phyloP scores from a whole-genome alignment of 2,329 filamentous ascomycete species.

The Colletotrichum tabaci region DNA sequence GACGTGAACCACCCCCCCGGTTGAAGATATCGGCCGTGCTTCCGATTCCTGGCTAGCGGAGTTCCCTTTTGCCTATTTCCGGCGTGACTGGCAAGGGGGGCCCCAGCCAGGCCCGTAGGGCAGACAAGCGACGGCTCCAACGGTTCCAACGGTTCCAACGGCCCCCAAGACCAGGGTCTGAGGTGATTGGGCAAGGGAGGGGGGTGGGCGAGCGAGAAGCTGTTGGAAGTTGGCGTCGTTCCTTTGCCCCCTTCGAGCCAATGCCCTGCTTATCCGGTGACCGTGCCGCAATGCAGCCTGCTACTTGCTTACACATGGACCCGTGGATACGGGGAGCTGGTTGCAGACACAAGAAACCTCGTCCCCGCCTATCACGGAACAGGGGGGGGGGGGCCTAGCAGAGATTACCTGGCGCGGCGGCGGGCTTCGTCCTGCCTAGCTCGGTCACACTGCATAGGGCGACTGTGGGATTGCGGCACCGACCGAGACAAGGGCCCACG shows the following conservation, averaged over 20 bases:
- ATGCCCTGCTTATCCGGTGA: no score
- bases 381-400: not conserved
- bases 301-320: not conserved
- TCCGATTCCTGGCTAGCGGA: not conserved
- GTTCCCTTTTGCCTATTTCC: not conserved
- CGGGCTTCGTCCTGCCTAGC: not conserved
- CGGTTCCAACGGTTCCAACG: not conserved
- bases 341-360: not conserved
- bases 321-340: not conserved
- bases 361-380: not conserved
- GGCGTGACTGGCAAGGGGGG: not conserved
- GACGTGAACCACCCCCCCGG: not conserved
- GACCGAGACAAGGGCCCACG: no score
- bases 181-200: not conserved
- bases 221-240: not conserved
- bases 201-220: not conserved
- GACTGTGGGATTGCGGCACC: not conserved
- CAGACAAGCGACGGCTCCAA: not conserved
- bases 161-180: not conserved
- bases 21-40: not conserved
- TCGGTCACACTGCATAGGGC: not conserved
- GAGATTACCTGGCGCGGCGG: not conserved
- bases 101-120: not conserved
- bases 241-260: no score
- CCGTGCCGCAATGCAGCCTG: conserved; percentile 2